These are phyloP conservation scores for Penicillium bialowiezense DNA, from an alignment of 495 filamentous ascomycete genomes.

Conservation along the genomic window DNA sequence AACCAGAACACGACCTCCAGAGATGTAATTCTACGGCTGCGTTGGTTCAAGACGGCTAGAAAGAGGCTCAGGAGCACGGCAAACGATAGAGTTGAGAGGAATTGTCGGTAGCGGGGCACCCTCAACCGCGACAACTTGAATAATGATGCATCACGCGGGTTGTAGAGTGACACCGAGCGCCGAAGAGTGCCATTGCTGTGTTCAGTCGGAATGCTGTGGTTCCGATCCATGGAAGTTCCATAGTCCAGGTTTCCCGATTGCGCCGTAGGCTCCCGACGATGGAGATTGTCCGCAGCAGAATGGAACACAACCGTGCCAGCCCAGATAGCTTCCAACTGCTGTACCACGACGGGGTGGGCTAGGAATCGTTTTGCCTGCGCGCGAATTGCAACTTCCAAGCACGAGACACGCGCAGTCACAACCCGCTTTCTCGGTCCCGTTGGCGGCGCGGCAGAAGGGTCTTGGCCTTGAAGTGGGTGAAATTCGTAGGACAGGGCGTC, in stretches of 20 bases:
- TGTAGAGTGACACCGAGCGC: constrained; percentile 81
- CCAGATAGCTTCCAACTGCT: constrained; percentile 94
- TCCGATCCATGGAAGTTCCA: constrained; percentile 16
- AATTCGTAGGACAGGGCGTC: constrained; percentile 94
- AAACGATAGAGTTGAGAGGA: constrained; percentile 81
- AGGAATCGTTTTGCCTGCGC: constrained; percentile 87
- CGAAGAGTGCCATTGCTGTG: constrained; percentile 44
- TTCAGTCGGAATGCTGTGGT: constrained; percentile 5
- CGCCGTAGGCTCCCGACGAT: constrained; percentile 46
- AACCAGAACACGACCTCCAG: constrained; percentile 91
- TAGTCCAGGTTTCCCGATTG: constrained; percentile 27
- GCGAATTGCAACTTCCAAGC: constrained; percentile 86
- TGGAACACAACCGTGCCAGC: constrained; percentile 91
- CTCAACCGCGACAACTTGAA: constrained; percentile 88
- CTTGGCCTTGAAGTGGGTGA: constrained; percentile 79
- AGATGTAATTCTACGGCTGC: constrained; percentile 71
- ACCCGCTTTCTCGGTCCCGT: constrained; percentile 34
- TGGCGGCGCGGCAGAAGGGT: constrained; percentile 39
- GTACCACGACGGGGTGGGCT: constrained; percentile 82
- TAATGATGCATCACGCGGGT: constrained; percentile 80
- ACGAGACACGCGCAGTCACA: constrained; percentile 72
- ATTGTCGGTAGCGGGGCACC: constrained; percentile 85
- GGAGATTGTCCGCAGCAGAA: constrained; percentile 76
- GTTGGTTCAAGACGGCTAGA: constrained; percentile 66
- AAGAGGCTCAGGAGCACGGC: constrained; percentile 80